Evolutionary conservation across 768 basidiomycete genomes (phyloP).

Genomic region (Lyophyllum decastes): DNA sequence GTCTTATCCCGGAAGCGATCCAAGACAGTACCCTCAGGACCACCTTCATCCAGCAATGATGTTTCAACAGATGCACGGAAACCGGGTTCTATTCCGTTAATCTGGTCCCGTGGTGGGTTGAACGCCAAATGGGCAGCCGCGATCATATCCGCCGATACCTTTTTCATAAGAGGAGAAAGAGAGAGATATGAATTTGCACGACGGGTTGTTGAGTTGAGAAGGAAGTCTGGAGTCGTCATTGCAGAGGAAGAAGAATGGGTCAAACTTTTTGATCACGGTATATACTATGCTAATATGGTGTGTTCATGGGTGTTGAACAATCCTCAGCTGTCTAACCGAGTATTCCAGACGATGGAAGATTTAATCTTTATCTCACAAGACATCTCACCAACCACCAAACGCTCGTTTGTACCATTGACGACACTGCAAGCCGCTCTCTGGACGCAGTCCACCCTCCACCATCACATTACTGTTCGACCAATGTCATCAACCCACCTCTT

Average conservation of each 20-base stretch:
- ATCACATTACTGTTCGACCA: constrained; percentile 53
- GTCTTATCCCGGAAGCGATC: constrained; percentile 21
- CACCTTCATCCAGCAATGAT: constrained; percentile 6
- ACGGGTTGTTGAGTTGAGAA: constrained; percentile 72
- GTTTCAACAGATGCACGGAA: constrained; percentile 7
- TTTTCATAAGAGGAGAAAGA: constrained; percentile 79
- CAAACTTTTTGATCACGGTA: constrained; percentile 70
- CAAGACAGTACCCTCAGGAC: constrained; percentile 17
- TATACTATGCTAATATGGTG: constrained; percentile 90
- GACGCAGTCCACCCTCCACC: constrained; percentile 69
- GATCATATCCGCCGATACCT: constrained; percentile 72
- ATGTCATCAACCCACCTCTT: constrained; percentile 28
- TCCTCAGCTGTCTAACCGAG: not conserved
- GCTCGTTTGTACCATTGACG: constrained; percentile 66
- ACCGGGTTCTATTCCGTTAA: constrained; percentile 39
- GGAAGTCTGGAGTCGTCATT: constrained; percentile 50
- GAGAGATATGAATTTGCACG: constrained; percentile 81
- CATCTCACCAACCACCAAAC: constrained; percentile 68
- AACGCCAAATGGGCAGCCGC: constrained; percentile 74
- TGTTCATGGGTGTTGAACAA: constrained; percentile 15
- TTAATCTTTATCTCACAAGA: constrained; percentile 75
- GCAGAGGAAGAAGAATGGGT: constrained; percentile 74
- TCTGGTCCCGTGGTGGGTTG: constrained; percentile 80
- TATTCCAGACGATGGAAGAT: constrained; percentile 73
- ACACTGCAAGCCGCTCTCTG: constrained; percentile 80